Evolutionary conservation across 2,329 filamentous ascomycete species (phyloP).

Genomic region (Exophiala sideris): DNA sequence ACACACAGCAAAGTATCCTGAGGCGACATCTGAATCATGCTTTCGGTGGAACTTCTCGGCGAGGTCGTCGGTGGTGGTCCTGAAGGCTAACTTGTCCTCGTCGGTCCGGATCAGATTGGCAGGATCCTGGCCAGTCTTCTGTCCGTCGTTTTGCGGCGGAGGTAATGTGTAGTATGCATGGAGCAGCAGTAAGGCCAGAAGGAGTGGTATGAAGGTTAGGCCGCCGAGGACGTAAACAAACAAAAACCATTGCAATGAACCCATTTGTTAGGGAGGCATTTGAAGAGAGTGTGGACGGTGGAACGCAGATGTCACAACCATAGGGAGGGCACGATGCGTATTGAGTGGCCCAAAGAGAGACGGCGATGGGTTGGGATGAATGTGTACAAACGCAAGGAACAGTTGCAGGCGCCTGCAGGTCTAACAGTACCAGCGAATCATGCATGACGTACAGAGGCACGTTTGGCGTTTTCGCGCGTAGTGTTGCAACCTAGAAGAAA

Average conservation of each 20-base stretch:
- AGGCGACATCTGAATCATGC: conserved; percentile 72
- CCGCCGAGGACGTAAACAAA: conserved; percentile 80
- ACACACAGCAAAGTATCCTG: conserved; percentile 93
- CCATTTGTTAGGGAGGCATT: conserved; percentile 22
- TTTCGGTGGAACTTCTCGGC: conserved; percentile 60
- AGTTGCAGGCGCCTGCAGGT: no score
- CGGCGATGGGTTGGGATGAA: no score
- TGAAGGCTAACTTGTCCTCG: conserved; percentile 64
- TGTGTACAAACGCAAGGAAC: no score
- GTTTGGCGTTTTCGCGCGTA: no score
- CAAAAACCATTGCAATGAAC: conserved; percentile 51
- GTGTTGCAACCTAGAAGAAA: no score
- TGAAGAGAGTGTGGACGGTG: not conserved
- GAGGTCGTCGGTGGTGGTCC: conserved; percentile 56
- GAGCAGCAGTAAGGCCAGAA: conserved; percentile 59
- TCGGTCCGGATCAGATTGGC: conserved; percentile 44
- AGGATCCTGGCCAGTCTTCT: conserved; percentile 38
- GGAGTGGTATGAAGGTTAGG: conserved; percentile 77
- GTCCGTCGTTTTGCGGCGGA: conserved; percentile 24
- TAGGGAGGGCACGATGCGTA: not conserved
- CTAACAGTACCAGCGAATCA: no score
- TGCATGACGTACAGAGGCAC: no score
- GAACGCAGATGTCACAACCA: conserved; percentile 1
- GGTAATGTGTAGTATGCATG: conserved; percentile 70
- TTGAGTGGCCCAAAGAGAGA: no score